Conservation (phyloP, 2,329 filamentous ascomycete species). For the Aspergillus pseudonomiae region DNA sequence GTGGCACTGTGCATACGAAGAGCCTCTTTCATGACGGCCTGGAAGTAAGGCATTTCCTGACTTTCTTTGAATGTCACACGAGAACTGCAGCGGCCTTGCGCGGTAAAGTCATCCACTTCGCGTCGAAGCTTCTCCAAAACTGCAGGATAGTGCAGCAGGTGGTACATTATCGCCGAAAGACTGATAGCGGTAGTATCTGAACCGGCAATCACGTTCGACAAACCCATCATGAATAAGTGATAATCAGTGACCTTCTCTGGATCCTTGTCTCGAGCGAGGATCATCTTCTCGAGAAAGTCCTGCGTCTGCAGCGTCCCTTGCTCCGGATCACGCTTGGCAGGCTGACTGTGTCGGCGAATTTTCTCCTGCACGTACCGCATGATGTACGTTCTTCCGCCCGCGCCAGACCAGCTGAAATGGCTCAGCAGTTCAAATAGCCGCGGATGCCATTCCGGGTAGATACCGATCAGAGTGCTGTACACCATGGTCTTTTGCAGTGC, state of each 20-base stretch:
- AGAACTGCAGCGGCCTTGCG: slow-evolving; percentile 24
- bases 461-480: slow-evolving; percentile 47
- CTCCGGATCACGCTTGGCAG: slow-evolving; percentile 9
- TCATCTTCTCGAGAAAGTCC: slow-evolving; percentile 49
- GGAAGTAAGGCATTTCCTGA: slow-evolving; percentile 53
- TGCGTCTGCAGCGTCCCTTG: slow-evolving; percentile 21
- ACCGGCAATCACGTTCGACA: slow-evolving; percentile 40
- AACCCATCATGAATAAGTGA: slow-evolving; percentile 43
- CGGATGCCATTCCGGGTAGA: slow-evolving; percentile 47
- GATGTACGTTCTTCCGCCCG: slow-evolving; percentile 36
- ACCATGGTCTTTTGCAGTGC: slow-evolving; percentile 39
- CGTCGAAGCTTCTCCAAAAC: slow-evolving; percentile 29
- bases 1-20: slow-evolving; percentile 55
- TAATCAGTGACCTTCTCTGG: slow-evolving; percentile 46
- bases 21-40: slow-evolving; percentile 58
- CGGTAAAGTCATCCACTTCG: slow-evolving; percentile 38
- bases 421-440: slow-evolving; percentile 36
- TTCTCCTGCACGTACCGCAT: slow-evolving; percentile 37
- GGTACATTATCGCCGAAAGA: slow-evolving; percentile 50
- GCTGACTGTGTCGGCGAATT: slow-evolving; percentile 31
- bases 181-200: slow-evolving; percentile 54
- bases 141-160: slow-evolving; percentile 43
- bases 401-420: slow-evolving; percentile 34
- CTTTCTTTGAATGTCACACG: slow-evolving; percentile 43
- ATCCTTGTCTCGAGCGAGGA: slow-evolving; percentile 45